phyloP scores from a whole-genome alignment of 306 rosid genomes.

The Ormosia emarginata region DNA sequence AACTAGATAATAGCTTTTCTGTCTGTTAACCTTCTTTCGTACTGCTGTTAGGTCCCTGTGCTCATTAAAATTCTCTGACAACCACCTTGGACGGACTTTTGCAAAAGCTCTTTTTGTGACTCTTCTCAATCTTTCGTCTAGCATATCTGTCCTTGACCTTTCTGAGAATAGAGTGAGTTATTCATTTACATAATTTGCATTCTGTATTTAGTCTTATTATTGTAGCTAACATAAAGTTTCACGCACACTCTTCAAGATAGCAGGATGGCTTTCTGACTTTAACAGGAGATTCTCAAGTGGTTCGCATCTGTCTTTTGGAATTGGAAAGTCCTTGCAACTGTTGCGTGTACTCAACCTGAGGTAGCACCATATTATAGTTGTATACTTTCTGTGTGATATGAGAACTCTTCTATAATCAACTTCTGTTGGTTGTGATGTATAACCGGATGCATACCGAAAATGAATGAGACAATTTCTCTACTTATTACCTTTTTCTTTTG shows the following conservation, averaged over 20 bases:
- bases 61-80: conserved; percentile 62
- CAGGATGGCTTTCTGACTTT: conserved; percentile 83
- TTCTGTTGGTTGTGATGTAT: conserved; percentile 3
- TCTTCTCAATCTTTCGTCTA: conserved; percentile 65
- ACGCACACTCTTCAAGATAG: conserved; percentile 50
- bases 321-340: conserved; percentile 63
- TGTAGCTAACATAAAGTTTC: conserved; percentile 24
- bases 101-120: conserved; percentile 54
- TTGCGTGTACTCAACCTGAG: conserved; percentile 76
- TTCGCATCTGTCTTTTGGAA: conserved; percentile 25
- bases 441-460: background rate
- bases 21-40: conserved; percentile 10
- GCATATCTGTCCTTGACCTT: conserved; percentile 76
- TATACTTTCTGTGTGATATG: conserved; percentile 14
- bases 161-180: conserved; percentile 76
- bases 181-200: conserved; percentile 19
- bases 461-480: background rate
- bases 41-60: conserved; percentile 56
- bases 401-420: background rate
- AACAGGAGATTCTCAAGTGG: conserved; percentile 34
- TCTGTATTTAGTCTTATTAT: conserved; percentile 15
- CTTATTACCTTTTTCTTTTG: background rate
- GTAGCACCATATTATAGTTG: conserved; percentile 36
- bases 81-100: conserved; percentile 51
- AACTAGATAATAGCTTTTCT: background rate